These are phyloP conservation scores for Zygosaccharomyces pseudobailii DNA, from an alignment of 1,139 yeast genomes.

Conservation along the genomic window DNA sequence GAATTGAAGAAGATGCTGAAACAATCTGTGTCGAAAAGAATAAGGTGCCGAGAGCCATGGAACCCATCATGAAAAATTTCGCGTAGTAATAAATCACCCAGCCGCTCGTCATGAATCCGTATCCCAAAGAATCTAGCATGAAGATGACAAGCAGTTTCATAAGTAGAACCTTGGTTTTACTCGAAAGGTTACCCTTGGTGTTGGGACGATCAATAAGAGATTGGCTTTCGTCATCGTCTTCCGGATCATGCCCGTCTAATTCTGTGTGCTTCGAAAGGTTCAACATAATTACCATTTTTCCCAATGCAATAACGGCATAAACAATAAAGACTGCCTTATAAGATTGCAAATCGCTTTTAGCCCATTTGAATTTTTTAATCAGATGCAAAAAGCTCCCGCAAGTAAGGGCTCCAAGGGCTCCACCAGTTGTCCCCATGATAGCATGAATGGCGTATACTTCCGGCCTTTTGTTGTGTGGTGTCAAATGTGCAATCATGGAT, in stretches of 20 bases:
- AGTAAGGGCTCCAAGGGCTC: slow-evolving; percentile 65
- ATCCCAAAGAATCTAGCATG: slow-evolving; percentile 73
- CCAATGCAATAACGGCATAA: slow-evolving; percentile 53
- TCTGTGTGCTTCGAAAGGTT: slow-evolving; percentile 57
- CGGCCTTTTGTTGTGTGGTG: slow-evolving; percentile 61
- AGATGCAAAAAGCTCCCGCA: slow-evolving; percentile 59
- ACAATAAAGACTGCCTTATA: slow-evolving; percentile 56
- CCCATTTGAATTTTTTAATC: slow-evolving; percentile 28
- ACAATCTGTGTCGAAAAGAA: slow-evolving; percentile 58
- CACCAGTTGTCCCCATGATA: slow-evolving; percentile 64
- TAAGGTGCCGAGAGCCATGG: slow-evolving; percentile 43
- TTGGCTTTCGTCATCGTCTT: slow-evolving; percentile 26
- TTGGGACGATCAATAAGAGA: slow-evolving; percentile 18
- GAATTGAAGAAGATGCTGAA: slow-evolving; percentile 60
- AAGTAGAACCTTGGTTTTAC: slow-evolving; percentile 31
- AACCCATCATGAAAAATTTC: slow-evolving; percentile 30
- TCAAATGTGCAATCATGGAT: slow-evolving; percentile 76
- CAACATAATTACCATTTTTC: slow-evolving; percentile 52
- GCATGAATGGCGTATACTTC: slow-evolving; percentile 59
- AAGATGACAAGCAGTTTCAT: slow-evolving; percentile 50
- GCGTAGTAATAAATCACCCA: slow-evolving; percentile 81
- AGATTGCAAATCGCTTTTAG: slow-evolving; percentile 36
- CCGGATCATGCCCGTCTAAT: slow-evolving; percentile 27
- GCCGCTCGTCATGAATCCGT: slow-evolving; percentile 81
- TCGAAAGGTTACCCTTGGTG: slow-evolving; percentile 17